These are phyloP conservation scores for Debaryomycetaceae sp. DNA, from an alignment of 1,139 yeast genomes.

Conservation along the genomic window DNA sequence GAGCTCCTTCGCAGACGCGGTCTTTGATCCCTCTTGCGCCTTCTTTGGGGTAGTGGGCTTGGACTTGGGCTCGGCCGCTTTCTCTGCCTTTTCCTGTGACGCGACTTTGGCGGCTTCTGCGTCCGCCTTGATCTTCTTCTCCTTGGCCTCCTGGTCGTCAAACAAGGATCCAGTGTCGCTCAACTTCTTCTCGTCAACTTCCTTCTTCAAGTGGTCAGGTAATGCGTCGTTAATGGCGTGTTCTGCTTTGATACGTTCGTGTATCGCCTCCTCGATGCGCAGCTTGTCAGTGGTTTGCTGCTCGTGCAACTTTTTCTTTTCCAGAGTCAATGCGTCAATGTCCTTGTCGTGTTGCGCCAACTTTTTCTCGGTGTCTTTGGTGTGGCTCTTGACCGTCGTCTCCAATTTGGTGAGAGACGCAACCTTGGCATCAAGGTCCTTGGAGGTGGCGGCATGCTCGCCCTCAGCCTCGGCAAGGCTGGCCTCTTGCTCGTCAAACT, in stretches of 20 bases:
- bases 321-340: constrained; percentile 17
- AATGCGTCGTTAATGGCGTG: constrained; percentile 36
- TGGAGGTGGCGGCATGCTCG: constrained; percentile 21
- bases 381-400: constrained; percentile 13
- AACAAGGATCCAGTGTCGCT: constrained; percentile 33
- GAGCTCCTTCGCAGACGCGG: constrained; percentile 1
- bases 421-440: constrained; percentile 19
- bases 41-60: constrained; percentile 3
- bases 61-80: neutral
- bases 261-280: constrained; percentile 21
- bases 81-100: neutral
- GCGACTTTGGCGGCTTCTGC: constrained; percentile 5
- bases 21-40: neutral
- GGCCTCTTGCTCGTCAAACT: constrained; percentile 17
- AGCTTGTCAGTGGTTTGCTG: constrained; percentile 23
- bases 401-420: constrained; percentile 16
- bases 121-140: constrained; percentile 2
- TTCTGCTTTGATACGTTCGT: constrained; percentile 29
- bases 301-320: constrained; percentile 18
- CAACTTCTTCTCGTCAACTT: constrained; percentile 29
- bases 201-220: constrained; percentile 41
- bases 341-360: constrained; percentile 17
- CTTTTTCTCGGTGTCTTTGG: neutral
- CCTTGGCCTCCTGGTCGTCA: constrained; percentile 13
- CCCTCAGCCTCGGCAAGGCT: constrained; percentile 22